phyloP scores from a whole-genome alignment of 129 eudicot genomes.

The Pulicaria dysenterica region DNA sequence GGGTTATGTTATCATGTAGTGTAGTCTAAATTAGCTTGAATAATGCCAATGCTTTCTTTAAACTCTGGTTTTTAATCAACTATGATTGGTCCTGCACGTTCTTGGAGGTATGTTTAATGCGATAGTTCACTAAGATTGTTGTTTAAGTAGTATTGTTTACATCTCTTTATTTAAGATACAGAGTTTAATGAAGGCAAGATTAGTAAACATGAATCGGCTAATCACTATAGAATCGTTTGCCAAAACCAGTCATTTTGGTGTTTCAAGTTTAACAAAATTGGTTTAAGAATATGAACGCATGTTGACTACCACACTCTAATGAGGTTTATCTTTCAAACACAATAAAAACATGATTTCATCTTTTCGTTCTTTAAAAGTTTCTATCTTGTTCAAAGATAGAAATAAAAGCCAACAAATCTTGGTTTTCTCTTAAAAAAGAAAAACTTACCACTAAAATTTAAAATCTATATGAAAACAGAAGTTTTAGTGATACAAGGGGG shows the following conservation, averaged over 20 bases:
- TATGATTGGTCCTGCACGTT: slow-evolving; percentile 26
- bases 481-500: background rate
- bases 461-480: background rate
- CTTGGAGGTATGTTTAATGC: slow-evolving; percentile 67
- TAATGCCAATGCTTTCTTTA: background rate
- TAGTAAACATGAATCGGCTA: background rate
- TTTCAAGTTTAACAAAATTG: background rate
- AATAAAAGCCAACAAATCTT: background rate
- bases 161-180: background rate
- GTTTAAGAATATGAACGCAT: background rate
- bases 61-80: background rate
- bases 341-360: background rate
- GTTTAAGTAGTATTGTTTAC: background rate
- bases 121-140: slow-evolving; percentile 7
- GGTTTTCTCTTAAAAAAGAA: background rate
- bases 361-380: background rate
- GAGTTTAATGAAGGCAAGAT: background rate
- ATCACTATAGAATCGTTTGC: background rate
- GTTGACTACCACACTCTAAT: background rate
- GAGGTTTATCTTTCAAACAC: background rate
- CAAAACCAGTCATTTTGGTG: background rate
- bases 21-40: background rate
- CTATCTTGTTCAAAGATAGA: background rate
- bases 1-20: background rate
- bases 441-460: background rate